Base-by-base conservation (phyloP, 805 yeast genomes). In the Candida glaebosa region DNA sequence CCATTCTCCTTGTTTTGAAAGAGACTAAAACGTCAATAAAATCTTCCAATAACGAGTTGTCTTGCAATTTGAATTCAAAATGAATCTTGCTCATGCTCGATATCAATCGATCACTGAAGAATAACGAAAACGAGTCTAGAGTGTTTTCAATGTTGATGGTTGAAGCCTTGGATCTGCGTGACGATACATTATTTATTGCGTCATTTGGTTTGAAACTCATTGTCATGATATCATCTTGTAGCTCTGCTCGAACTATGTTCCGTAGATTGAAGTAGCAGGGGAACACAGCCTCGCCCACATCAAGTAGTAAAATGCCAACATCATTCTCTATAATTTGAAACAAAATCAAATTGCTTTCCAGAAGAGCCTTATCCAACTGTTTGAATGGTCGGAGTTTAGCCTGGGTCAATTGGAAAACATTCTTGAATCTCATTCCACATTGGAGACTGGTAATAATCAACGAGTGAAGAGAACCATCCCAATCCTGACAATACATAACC, bases 361-460 rank as follows among this genome's bases (percentile, higher is more conserved):
- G 30, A 22, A 35, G 36, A 3, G 38, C 33, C 19, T 40, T 41
- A 28, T 45, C 42, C 35, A 45, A 44, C 10, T 36, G 15, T 3
- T 12, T 32, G 24, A 28, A 22, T 17, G 28, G 31, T 16, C 36
- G 36, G 17, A 30, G 33, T n/a, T 32, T 35, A 16, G 43, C 15
- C 6, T 9, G 31, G 9, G n/a, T 31, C 30, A 49, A 33, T 35
- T 47, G 53, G 19, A 39, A 43, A 20, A 49, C 32, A 31, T 49
- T 49, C 10, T 22, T 38, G 34, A 45, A 45, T 18, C 32, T 31
- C 17, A 34, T 37, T 19, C 45, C 45, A 8, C 35, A 8, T 4
- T 17, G 16, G 14, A 28, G 22, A 19, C 44, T 36, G 34, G 37
- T 43, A 3, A 8, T 18, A 17, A 47, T 24, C 9, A 35, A 24